Percentiles rank a stretch among this genome's conserved stretches.
Conservation (phyloP, 2,329 filamentous ascomycete species). For the Cladosporium sphaerospermum region DNA sequence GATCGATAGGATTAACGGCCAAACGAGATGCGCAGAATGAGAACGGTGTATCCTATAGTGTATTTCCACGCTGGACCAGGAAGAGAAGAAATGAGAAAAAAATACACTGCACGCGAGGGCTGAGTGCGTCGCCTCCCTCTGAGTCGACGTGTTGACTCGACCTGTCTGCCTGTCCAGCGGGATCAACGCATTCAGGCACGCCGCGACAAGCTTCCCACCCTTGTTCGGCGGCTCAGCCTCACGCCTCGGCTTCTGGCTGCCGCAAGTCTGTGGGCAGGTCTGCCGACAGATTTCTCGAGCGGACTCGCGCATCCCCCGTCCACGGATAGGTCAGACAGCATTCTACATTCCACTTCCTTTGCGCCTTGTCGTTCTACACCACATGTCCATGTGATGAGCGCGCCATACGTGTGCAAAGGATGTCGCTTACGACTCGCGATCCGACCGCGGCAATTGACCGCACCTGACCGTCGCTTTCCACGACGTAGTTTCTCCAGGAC, state of each 20-base stretch:
- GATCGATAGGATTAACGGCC: background rate
- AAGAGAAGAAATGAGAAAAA: background rate
- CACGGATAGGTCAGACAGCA: background rate
- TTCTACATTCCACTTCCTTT: background rate
- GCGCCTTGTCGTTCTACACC: background rate
- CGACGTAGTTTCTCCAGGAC: background rate
- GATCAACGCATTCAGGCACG: conserved; percentile 7
- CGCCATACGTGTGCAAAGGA: conserved; percentile 13
- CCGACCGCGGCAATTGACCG: background rate
- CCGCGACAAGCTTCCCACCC: background rate
- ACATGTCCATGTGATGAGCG: conserved; percentile 5
- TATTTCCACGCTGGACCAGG: no score
- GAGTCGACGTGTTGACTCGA: no score
- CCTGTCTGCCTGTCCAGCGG: background rate
- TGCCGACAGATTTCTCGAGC: background rate
- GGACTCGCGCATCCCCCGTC: background rate
- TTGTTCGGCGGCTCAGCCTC: background rate
- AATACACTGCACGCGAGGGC: no score
- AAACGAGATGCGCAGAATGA: no score
- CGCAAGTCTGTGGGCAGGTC: background rate
- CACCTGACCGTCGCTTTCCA: background rate
- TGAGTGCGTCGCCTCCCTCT: no score
- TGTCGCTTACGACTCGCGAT: conserved; percentile 12
- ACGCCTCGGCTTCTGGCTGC: background rate
- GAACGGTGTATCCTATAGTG: no score